Conservation (phyloP, 83 land plant genomes). For the Larix sibirica region DNA sequence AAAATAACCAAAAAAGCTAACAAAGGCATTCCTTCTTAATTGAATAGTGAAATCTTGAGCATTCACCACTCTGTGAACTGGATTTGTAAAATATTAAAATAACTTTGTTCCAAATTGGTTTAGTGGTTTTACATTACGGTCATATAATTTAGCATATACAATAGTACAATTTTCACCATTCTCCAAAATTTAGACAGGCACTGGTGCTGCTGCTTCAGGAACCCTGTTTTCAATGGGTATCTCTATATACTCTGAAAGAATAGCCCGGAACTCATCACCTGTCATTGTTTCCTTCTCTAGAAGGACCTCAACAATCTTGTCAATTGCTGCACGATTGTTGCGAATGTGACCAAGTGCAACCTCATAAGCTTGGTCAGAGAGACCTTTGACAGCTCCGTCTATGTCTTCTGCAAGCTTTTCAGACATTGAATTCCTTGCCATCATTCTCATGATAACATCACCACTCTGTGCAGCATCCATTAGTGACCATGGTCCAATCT, state of each 20-base stretch:
- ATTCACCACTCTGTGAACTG: too few species aligned
- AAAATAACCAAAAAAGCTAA: too few species aligned
- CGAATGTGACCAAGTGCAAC: slow-evolving; percentile 83
- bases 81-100: too few species aligned
- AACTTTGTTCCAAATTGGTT: too few species aligned
- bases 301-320: slow-evolving; percentile 95
- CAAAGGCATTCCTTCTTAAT: too few species aligned
- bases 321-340: slow-evolving; percentile 96
- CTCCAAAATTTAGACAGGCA: slow-evolving; percentile 30
- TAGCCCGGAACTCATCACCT: slow-evolving; percentile 93
- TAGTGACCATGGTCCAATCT: slow-evolving; percentile 98
- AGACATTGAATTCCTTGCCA: slow-evolving; percentile 99
- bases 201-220: slow-evolving; percentile 48
- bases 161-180: background rate
- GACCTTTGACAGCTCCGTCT: slow-evolving; percentile 81
- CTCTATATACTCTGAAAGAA: slow-evolving; percentile 88
- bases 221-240: slow-evolving; percentile 86
- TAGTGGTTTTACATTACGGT: too few species aligned
- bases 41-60: too few species aligned
- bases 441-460: slow-evolving; percentile 99
- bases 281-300: slow-evolving; percentile 93
- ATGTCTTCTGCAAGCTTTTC: slow-evolving; percentile 97
- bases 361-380: slow-evolving; percentile 89
- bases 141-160: slow-evolving; percentile 14
- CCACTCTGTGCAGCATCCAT: slow-evolving; percentile 89